A percentile compares a stretch with the other conserved stretches of the same genome.
Evolutionary conservation across 352 stramenopile genomes (phyloP).

Genomic region (Pythium sp.): DNA sequence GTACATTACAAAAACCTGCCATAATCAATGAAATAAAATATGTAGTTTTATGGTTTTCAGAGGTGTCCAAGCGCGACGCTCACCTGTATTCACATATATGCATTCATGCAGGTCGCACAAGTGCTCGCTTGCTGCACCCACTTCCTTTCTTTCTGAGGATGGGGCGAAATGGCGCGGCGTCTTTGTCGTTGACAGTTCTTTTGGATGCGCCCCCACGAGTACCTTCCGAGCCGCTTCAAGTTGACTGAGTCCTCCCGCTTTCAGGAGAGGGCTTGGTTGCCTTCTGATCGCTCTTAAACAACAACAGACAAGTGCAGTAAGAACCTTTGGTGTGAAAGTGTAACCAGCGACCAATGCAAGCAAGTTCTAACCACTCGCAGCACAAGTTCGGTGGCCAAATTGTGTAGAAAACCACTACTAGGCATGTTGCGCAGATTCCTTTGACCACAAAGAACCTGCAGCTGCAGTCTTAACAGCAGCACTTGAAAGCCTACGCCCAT

Average conservation of each 20-base stretch:
- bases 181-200: conserved; percentile 7
- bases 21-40: too few species aligned
- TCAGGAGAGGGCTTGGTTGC: neutral
- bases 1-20: too few species aligned
- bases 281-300: neutral
- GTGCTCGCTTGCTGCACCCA: neutral
- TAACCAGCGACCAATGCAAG: neutral
- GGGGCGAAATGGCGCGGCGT: conserved; percentile 5
- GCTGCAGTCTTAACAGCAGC: neutral
- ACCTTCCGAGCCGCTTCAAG: neutral
- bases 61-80: too few species aligned
- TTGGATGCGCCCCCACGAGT: neutral
- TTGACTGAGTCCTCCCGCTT: neutral
- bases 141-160: neutral
- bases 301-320: neutral
- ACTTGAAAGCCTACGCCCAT: neutral
- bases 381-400: neutral
- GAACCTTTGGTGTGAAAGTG: neutral
- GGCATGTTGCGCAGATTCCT: neutral
- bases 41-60: too few species aligned
- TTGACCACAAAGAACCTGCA: neutral
- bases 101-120: neutral
- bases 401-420: neutral
- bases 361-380: neutral
- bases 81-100: neutral